A percentile compares a stretch with the other conserved stretches of the same genome.
Evolutionary conservation across 179 eudicot species (phyloP).

Genomic region (Kewa caespitosa): DNA sequence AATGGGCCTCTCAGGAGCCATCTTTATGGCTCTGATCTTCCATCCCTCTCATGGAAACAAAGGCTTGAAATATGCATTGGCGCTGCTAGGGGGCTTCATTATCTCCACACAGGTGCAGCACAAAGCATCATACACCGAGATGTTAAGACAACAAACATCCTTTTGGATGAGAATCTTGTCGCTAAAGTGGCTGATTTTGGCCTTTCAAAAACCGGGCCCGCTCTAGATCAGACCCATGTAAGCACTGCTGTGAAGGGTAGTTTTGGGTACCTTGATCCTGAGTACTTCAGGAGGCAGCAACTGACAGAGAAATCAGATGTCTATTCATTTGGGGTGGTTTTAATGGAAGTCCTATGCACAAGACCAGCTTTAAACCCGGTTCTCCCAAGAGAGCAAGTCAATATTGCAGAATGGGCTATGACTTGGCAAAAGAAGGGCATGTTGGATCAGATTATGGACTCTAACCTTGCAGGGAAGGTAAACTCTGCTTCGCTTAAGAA

Average conservation of each 20-base stretch:
- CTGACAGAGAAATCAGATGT: conserved; percentile 93
- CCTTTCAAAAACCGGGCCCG: conserved; percentile 76
- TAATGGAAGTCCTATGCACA: conserved; percentile 88
- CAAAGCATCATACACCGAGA: conserved; percentile 87
- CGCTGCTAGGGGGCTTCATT: conserved; percentile 88
- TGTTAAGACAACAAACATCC: conserved; percentile 87
- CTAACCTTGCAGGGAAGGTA: conserved; percentile 60
- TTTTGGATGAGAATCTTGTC: conserved; percentile 71
- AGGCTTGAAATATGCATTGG: conserved; percentile 92
- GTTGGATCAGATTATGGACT: conserved; percentile 81
- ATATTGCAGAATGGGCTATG: conserved; percentile 94
- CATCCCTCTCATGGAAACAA: conserved; percentile 76
- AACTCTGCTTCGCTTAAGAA: conserved; percentile 72
- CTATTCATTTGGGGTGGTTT: conserved; percentile 86
- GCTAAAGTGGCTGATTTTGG: conserved; percentile 97
- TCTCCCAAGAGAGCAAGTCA: conserved; percentile 85
- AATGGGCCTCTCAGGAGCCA: conserved; percentile 93
- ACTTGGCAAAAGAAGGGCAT: conserved; percentile 88
- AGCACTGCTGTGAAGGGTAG: conserved; percentile 95
- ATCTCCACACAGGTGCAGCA: conserved; percentile 90
- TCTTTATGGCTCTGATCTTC: conserved; percentile 79
- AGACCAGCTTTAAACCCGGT: conserved; percentile 87
- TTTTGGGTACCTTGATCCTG: conserved; percentile 91
- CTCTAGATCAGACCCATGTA: conserved; percentile 86
- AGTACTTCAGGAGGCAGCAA: conserved; percentile 86